Base-by-base conservation (phyloP, 441 rosid species). In the Adansonia rubrostipa region DNA sequence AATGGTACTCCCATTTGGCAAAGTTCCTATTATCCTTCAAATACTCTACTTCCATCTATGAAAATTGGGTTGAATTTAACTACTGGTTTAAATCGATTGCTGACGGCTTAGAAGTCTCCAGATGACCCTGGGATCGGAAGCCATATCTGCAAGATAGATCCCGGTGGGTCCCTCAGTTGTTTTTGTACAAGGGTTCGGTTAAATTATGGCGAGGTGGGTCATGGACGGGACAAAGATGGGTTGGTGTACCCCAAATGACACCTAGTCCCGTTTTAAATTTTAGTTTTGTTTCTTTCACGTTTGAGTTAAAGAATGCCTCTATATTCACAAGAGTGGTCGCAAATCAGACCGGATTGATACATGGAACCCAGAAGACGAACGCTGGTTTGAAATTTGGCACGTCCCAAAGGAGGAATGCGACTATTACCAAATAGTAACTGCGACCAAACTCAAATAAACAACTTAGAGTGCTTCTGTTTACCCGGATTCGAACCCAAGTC, bases 401-500 rank as follows among this genome's bases (percentile, higher is more conserved):
- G 82, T 74, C 53, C 95, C 93, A 5, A 84, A 75, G 17, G 97
- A 92, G 65, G 69, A 56, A 9, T 91, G 98, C 68, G 97, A 92
- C 53, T 57, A 20, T 62, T 92, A 88, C 73, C 82, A 5, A 89
- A 90, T 44, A 73, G 85, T 80, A 77, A 85, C 42, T 92, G 96
- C 10, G 83, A 91, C 82, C 82, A 78, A 79, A 14, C 6, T 22
- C 85, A 0, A 5, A 3, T 5, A 1, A 82, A 51, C 1, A 65
- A 53, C 47, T 85, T 87, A n/a, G 84, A 80, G 22, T 94, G 98
- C 73, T 64, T 80, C 2, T 94, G 97, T 74, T 33, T 93, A 6
- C 94, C 97, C 0, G 97, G 97, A 3, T 92, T 84, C 28, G 85
- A 83, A 62, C 95, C 98, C 13, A 87, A 82, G 42, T 87, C 74